These are phyloP conservation scores for Earliella scabrosa DNA, from an alignment of 1,284 basidiomycete species.

Conservation along the genomic window DNA sequence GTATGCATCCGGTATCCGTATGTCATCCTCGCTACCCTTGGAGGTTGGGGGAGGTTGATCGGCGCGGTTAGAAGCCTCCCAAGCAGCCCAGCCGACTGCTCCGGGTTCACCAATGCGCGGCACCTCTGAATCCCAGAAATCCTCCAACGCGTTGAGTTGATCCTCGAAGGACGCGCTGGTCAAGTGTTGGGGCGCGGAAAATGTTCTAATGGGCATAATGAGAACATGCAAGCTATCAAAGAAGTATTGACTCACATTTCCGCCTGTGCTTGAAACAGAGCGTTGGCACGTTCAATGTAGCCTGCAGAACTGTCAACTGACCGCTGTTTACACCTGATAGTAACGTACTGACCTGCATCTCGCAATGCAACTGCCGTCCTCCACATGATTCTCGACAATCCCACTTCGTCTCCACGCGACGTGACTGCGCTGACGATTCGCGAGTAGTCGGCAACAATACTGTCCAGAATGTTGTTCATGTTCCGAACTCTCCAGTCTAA, in stretches of 20 bases:
- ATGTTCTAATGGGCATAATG: constrained; percentile 46
- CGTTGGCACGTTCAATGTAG: constrained; percentile 63
- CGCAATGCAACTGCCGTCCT: constrained; percentile 69
- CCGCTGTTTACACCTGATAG: neutral
- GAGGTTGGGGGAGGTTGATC: constrained; percentile 23
- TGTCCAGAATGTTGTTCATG: constrained; percentile 48
- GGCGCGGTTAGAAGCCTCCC: constrained; percentile 50
- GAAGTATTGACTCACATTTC: constrained; percentile 81
- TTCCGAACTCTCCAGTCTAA: constrained; percentile 70
- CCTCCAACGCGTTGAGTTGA: constrained; percentile 63
- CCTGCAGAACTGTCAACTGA: constrained; percentile 29
- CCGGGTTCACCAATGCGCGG: constrained; percentile 65
- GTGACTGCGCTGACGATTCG: constrained; percentile 47
- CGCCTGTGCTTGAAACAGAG: constrained; percentile 77
- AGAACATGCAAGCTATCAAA: constrained; percentile 7
- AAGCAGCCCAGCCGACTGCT: constrained; percentile 66
- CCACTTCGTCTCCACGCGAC: constrained; percentile 47
- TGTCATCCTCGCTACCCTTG: constrained; percentile 19
- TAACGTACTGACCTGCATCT: constrained; percentile 67
- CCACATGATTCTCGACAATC: constrained; percentile 71
- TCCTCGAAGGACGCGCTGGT: constrained; percentile 44
- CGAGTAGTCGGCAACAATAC: constrained; percentile 53
- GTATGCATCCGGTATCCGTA: constrained; percentile 59
- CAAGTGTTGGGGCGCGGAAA: constrained; percentile 52
- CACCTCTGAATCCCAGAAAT: constrained; percentile 78